Percentiles rank a stretch among this genome's conserved stretches.
These are phyloP conservation scores for Flaveria linearis DNA, from an alignment of 129 eudicot species.

Conservation along the genomic window DNA sequence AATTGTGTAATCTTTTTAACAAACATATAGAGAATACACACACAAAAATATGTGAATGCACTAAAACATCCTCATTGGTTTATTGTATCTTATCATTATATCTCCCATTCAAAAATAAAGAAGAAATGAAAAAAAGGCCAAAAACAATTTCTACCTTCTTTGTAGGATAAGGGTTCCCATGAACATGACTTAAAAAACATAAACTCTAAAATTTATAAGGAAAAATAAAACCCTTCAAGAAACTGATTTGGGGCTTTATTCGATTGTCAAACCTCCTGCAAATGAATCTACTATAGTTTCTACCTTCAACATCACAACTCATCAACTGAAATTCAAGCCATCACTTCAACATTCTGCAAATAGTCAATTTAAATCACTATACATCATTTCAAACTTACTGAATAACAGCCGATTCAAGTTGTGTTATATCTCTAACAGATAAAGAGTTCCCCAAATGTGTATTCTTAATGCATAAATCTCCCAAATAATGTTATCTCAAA, in stretches of 20 bases:
- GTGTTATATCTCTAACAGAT: slow-evolving; percentile 4
- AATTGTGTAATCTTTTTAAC: no score
- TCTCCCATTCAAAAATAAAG: neutral
- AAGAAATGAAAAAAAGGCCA: neutral
- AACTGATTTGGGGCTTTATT: slow-evolving; percentile 19
- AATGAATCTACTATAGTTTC: slow-evolving; percentile 24
- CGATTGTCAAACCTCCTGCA: slow-evolving; percentile 25
- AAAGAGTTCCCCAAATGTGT: neutral
- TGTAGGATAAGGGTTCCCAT: neutral
- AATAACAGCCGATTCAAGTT: no score
- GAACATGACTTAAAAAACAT: slow-evolving; percentile 5
- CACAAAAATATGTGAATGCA: neutral
- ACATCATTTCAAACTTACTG: neutral
- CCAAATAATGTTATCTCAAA: neutral
- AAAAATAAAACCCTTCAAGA: neutral
- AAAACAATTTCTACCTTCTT: neutral
- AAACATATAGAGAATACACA: no score
- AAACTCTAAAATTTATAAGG: neutral
- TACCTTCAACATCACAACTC: slow-evolving; percentile 7
- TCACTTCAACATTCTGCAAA: slow-evolving; percentile 35
- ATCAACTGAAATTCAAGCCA: slow-evolving; percentile 23
- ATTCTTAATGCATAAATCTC: no score
- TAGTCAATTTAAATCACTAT: neutral
- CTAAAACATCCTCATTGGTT: neutral
- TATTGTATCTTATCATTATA: neutral